phyloP scores from a whole-genome alignment of 1,139 yeast genomes.

The Lodderomyces oxycetoniae region DNA sequence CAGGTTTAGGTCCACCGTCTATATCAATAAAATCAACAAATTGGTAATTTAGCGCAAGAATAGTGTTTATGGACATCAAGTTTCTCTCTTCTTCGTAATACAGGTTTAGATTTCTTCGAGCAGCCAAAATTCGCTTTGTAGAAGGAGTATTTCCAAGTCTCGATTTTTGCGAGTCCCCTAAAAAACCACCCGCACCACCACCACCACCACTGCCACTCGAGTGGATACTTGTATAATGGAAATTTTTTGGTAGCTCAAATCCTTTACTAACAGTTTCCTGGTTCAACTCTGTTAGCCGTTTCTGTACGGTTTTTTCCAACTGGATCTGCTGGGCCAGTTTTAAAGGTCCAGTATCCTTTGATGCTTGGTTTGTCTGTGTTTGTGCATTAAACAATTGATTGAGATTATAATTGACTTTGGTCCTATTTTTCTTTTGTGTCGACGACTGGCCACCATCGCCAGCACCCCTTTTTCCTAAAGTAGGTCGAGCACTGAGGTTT shows the following conservation, averaged over 20 bases:
- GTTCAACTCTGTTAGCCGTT: slow-evolving; percentile 34
- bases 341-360: slow-evolving; percentile 27
- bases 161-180: slow-evolving; percentile 22
- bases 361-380: slow-evolving; percentile 26
- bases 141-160: slow-evolving; percentile 44
- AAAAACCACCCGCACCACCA: slow-evolving; percentile 13
- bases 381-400: slow-evolving; percentile 45
- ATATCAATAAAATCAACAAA: slow-evolving; percentile 33
- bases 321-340: slow-evolving; percentile 44
- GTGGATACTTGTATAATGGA: slow-evolving; percentile 33
- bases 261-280: slow-evolving; percentile 27
- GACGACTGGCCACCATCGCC: slow-evolving; percentile 16
- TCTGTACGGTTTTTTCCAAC: slow-evolving; percentile 37
- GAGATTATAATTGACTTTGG: slow-evolving; percentile 44
- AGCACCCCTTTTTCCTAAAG: slow-evolving; percentile 9
- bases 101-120: slow-evolving; percentile 42
- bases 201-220: slow-evolving; percentile 10
- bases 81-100: slow-evolving; percentile 47
- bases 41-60: slow-evolving; percentile 37
- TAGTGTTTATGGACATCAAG: slow-evolving; percentile 39
- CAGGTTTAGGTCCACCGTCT: too few species aligned
- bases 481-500: slow-evolving; percentile 40
- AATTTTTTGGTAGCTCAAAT: slow-evolving; percentile 43
- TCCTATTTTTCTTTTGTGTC: slow-evolving; percentile 21
- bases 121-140: slow-evolving; percentile 42